Percentiles rank a stretch among this genome's conserved stretches.
phyloP scores from a whole-genome alignment of 106 monocot genomes.

The Triglochin maritima region DNA sequence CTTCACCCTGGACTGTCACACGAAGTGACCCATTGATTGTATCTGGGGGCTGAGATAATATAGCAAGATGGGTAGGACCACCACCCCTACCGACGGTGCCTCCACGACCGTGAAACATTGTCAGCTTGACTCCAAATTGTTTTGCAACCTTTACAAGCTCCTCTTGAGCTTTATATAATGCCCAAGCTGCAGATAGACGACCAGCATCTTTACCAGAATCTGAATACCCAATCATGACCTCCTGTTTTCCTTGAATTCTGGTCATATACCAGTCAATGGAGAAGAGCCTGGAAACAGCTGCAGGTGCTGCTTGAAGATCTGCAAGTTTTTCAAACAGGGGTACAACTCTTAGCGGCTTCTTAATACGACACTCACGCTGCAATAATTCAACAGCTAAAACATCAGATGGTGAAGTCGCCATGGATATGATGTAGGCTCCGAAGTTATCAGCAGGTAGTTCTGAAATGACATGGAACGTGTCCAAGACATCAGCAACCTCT shows the following conservation, averaged over 20 bases:
- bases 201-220: conserved; percentile 99
- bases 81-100: conserved; percentile 96
- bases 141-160: conserved; percentile 88
- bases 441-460: conserved; percentile 84
- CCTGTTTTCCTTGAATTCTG: conserved; percentile 83
- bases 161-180: conserved; percentile 88
- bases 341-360: conserved; percentile 79
- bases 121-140: conserved; percentile 75
- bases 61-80: conserved; percentile 92
- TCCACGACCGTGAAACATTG: conserved; percentile 93
- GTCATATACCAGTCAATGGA: conserved; percentile 84
- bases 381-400: conserved; percentile 89
- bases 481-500: conserved; percentile 77
- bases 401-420: conserved; percentile 91
- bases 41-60: conserved; percentile 92
- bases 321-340: conserved; percentile 93
- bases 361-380: conserved; percentile 73
- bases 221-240: conserved; percentile 97
- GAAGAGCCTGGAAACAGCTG: conserved; percentile 73
- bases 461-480: conserved; percentile 69
- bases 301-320: conserved; percentile 83
- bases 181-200: conserved; percentile 90
- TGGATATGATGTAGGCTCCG: conserved; percentile 92
- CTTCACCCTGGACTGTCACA: conserved; percentile 87
- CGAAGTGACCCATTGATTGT: conserved; percentile 80